Conservation (phyloP, 2,329 filamentous ascomycete genomes). For the Ophiocordyceps camponoti-leonardi region DNA sequence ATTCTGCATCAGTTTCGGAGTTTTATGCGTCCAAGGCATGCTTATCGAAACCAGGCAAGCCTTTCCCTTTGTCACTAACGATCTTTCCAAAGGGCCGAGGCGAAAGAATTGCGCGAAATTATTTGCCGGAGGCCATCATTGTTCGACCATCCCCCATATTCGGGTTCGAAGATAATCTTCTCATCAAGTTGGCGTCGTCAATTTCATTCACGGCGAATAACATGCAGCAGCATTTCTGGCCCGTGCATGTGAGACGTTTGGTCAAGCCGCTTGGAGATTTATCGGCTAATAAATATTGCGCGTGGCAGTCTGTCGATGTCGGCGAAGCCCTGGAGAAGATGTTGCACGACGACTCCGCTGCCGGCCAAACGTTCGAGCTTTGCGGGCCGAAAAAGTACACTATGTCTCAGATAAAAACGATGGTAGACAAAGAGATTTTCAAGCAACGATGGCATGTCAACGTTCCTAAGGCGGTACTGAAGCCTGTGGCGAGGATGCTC, state of each 20-base stretch:
- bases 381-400: constrained; percentile 90
- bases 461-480: constrained; percentile 63
- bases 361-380: constrained; percentile 81
- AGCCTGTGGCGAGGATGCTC: constrained; percentile 54
- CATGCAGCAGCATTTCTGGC: constrained; percentile 80
- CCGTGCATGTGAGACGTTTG: constrained; percentile 71
- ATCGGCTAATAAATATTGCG: too few species aligned
- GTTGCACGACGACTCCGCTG: constrained; percentile 79
- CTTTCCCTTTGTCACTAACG: too few species aligned
- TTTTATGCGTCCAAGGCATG: constrained; percentile 80
- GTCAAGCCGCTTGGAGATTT: too few species aligned
- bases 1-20: constrained; percentile 62
- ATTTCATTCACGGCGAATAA: constrained; percentile 83
- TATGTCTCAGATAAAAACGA: constrained; percentile 65
- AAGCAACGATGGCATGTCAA: constrained; percentile 86
- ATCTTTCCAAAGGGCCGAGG: constrained; percentile 40
- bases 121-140: constrained; percentile 94
- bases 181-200: constrained; percentile 67
- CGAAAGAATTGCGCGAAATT: constrained; percentile 67
- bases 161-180: constrained; percentile 83
- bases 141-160: constrained; percentile 89
- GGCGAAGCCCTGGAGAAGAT: constrained; percentile 78
- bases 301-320: constrained; percentile 62
- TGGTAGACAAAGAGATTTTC: constrained; percentile 86
- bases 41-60: too few species aligned